phyloP scores from a whole-genome alignment of 202 grass and related monocot species.

The Musa balbisiana region DNA sequence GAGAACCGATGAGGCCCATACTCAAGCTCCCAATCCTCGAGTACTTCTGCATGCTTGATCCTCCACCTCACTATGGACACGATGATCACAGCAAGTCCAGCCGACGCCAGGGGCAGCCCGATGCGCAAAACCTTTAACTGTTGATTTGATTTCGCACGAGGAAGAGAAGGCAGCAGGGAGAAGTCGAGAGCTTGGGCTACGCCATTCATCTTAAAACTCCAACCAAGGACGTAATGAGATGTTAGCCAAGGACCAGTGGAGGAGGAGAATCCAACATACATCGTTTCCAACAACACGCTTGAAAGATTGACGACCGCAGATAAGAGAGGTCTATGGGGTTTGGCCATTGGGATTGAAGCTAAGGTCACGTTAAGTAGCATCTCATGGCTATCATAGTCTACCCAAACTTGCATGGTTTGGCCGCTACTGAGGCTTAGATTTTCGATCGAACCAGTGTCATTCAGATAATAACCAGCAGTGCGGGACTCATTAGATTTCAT shows the following conservation, averaged over 20 bases:
- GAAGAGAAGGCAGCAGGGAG: conserved; percentile 16
- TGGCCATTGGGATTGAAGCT: conserved; percentile 18
- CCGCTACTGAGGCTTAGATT: conserved; percentile 14
- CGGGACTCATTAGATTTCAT: conserved; percentile 39
- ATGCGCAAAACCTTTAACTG: not conserved
- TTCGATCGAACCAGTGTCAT: conserved; percentile 30
- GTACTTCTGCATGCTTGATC: conserved; percentile 12
- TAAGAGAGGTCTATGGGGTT: conserved; percentile 30
- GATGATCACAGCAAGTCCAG: not conserved
- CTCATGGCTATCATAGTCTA: conserved; percentile 41
- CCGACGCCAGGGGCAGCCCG: conserved; percentile 1
- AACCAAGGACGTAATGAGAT: conserved; percentile 15
- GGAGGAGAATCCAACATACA: conserved; percentile 20
- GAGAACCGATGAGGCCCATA: conserved; percentile 36
- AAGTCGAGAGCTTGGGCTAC: conserved; percentile 12
- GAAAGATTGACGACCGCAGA: conserved; percentile 22
- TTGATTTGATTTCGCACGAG: too few species aligned
- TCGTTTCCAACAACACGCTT: conserved; percentile 9
- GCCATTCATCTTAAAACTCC: conserved; percentile 21
- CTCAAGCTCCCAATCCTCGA: conserved; percentile 38
- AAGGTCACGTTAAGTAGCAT: conserved; percentile 23
- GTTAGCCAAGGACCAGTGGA: conserved; percentile 1
- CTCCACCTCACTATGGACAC: not conserved
- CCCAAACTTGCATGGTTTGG: conserved; percentile 57
- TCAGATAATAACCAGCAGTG: conserved; percentile 45